These are phyloP conservation scores for Penicillium roqueforti DNA, from an alignment of 495 filamentous ascomycete genomes.

Conservation along the genomic window DNA sequence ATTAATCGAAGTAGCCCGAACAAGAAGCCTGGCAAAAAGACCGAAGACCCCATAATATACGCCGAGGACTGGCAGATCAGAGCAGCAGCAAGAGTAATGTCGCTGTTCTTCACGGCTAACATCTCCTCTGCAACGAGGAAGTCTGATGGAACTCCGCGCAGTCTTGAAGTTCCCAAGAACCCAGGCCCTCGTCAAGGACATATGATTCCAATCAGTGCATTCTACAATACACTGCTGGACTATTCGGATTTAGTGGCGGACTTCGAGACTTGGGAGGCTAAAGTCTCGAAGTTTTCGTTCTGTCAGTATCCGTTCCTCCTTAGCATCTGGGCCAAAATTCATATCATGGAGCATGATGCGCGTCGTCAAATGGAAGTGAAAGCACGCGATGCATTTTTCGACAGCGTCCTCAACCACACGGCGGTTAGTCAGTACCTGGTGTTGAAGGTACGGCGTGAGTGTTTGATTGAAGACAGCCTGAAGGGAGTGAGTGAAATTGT, in stretches of 20 bases:
- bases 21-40: constrained; percentile 39
- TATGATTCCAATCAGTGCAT: constrained; percentile 72
- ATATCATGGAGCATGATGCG: constrained; percentile 86
- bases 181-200: constrained; percentile 53
- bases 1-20: constrained; percentile 56
- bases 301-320: constrained; percentile 94
- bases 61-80: constrained; percentile 90
- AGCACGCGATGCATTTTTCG: constrained; percentile 87
- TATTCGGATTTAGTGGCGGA: constrained; percentile 82
- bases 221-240: constrained; percentile 84
- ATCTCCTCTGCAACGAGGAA: constrained; percentile 45
- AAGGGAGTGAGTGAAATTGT: constrained; percentile 83
- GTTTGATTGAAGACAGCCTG: constrained; percentile 86
- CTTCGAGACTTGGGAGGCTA: constrained; percentile 85
- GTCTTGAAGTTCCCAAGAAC: constrained; percentile 24
- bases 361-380: constrained; percentile 87
- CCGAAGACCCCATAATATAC: constrained; percentile 58
- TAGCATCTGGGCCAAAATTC: constrained; percentile 91
- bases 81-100: constrained; percentile 76
- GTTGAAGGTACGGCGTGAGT: constrained; percentile 77
- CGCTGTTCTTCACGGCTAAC: constrained; percentile 80
- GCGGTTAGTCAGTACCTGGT: constrained; percentile 76
- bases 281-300: constrained; percentile 73
- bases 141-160: constrained; percentile 21
- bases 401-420: constrained; percentile 72